Evolutionary conservation across 2,329 filamentous ascomycete genomes (phyloP).

Genomic region (Diaporthe citri): DNA sequence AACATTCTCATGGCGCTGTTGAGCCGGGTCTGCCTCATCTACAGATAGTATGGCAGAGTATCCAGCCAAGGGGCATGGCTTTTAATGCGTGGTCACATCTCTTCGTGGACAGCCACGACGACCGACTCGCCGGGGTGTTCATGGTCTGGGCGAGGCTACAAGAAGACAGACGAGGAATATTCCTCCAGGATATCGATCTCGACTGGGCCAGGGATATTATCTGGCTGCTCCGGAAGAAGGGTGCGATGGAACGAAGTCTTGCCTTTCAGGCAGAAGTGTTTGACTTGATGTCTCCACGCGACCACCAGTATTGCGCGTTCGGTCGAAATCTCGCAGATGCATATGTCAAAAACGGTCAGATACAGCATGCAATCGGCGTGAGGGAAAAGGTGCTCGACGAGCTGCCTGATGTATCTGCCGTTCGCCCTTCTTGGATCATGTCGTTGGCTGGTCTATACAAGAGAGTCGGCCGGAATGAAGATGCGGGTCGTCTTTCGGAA

Average conservation of each 20-base stretch:
- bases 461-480: not conserved
- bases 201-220: constrained; percentile 24
- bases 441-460: not conserved
- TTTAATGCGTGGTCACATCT: constrained; percentile 14
- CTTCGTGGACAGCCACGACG: not conserved
- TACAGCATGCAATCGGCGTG: not conserved
- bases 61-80: constrained; percentile 8
- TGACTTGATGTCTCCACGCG: constrained; percentile 9
- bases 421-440: constrained; percentile 4
- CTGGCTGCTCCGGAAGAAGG: constrained; percentile 1
- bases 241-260: not conserved
- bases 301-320: constrained; percentile 11
- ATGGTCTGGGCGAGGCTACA: constrained; percentile 15
- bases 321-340: constrained; percentile 17
- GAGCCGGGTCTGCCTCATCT: constrained; percentile 1
- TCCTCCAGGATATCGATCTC: constrained; percentile 11
- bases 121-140: not conserved
- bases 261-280: constrained; percentile 4
- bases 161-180: not conserved
- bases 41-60: not conserved
- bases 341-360: not conserved
- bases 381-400: constrained; percentile 16
- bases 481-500: not conserved
- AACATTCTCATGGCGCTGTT: not conserved
- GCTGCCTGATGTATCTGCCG: not conserved